Conservation (phyloP, 495 filamentous ascomycete genomes). For the Tuber aestivum region DNA sequence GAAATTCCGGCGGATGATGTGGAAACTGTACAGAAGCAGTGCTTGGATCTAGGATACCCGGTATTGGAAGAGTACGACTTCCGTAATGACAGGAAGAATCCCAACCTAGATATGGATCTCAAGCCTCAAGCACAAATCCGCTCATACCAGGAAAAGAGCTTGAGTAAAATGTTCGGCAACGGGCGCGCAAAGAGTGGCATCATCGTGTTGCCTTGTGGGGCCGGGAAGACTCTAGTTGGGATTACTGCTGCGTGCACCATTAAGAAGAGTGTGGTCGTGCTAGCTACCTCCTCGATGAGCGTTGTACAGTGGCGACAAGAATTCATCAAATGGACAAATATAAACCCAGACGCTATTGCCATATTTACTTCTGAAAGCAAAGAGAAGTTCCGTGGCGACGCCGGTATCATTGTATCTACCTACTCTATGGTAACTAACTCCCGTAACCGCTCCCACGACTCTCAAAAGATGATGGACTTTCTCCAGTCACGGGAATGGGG, state of each 20-base stretch:
- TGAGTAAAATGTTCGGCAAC: constrained; percentile 99
- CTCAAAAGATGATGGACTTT: constrained; percentile 97
- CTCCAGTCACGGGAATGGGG: constrained; percentile 90
- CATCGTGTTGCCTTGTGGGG: constrained; percentile 93
- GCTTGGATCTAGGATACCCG: constrained; percentile 76
- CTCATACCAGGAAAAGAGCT: constrained; percentile 90
- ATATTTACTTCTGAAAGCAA: constrained; percentile 95
- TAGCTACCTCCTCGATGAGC: constrained; percentile 96
- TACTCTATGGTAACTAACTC: constrained; percentile 97
- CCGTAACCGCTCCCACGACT: constrained; percentile 77
- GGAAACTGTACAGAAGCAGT: constrained; percentile 81
- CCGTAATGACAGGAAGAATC: constrained; percentile 82
- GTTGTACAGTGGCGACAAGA: constrained; percentile 95
- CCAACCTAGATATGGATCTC: constrained; percentile 86
- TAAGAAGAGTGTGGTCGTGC: constrained; percentile 89
- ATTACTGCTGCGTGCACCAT: constrained; percentile 97
- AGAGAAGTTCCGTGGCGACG: constrained; percentile 76
- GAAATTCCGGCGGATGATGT: constrained; percentile 73
- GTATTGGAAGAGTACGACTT: constrained; percentile 97
- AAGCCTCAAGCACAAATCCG: constrained; percentile 78
- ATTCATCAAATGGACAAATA: constrained; percentile 97
- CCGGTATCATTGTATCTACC: constrained; percentile 92
- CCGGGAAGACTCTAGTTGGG: constrained; percentile 93
- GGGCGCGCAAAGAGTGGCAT: constrained; percentile 94
- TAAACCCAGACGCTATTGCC: constrained; percentile 85